A percentile compares a stretch with the other conserved stretches of the same genome.
Evolutionary conservation across 2,329 filamentous ascomycete genomes (phyloP).

Genomic region (Fusarium nelsonii): DNA sequence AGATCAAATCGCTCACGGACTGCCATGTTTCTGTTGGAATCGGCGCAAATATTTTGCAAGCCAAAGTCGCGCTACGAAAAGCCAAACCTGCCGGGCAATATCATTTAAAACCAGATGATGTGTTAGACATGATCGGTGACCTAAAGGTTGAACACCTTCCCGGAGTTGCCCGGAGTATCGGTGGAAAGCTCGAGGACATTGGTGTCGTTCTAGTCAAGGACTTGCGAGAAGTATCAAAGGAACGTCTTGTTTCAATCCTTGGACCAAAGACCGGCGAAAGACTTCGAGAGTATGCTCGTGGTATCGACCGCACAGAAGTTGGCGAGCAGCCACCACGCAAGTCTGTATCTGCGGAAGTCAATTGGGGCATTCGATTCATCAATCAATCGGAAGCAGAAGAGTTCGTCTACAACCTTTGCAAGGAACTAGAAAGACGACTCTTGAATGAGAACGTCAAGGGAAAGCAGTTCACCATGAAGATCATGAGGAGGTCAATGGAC

Average conservation of each 20-base stretch:
- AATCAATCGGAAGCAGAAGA: constrained; percentile 93
- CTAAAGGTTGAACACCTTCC: constrained; percentile 86
- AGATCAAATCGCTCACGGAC: constrained; percentile 79
- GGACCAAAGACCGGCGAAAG: constrained; percentile 95
- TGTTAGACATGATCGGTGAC: constrained; percentile 80
- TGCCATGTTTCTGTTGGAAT: constrained; percentile 95
- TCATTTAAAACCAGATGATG: constrained; percentile 84
- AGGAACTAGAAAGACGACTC: constrained; percentile 84
- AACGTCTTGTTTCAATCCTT: constrained; percentile 77
- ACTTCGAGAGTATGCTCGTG: constrained; percentile 89
- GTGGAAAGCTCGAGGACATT: constrained; percentile 88
- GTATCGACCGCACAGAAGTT: constrained; percentile 87
- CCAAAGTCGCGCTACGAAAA: constrained; percentile 89
- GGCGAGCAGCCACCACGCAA: constrained; percentile 89
- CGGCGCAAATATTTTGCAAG: constrained; percentile 88
- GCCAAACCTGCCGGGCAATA: constrained; percentile 96
- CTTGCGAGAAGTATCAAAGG: constrained; percentile 80
- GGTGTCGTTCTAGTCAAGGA: constrained; percentile 87
- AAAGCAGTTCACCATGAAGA: constrained; percentile 89
- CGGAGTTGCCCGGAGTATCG: constrained; percentile 91
- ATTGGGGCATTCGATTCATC: constrained; percentile 96
- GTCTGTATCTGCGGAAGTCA: constrained; percentile 96
- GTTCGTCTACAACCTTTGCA: constrained; percentile 86
- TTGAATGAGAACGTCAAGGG: constrained; percentile 88
- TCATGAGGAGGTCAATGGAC: constrained; percentile 88